A percentile compares a stretch with the other conserved stretches of the same genome.
Evolutionary conservation across 169 alveolate species (phyloP).

Genomic region (Blepharisma undulans): DNA sequence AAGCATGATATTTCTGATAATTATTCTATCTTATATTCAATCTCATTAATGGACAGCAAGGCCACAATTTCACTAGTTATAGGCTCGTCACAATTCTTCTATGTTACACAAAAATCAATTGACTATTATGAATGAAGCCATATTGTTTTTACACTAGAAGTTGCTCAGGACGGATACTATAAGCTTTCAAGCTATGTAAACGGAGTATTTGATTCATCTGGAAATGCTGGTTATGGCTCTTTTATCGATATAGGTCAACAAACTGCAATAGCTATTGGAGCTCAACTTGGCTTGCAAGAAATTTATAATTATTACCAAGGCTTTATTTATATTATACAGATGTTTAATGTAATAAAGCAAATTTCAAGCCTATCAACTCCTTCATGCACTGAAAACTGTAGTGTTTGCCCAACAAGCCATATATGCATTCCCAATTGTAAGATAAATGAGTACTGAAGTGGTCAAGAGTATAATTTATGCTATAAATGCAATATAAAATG

Average conservation of each 20-base stretch:
- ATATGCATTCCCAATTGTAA: neutral
- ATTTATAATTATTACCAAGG: neutral
- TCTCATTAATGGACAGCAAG: neutral
- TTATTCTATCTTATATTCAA: neutral
- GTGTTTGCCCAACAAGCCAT: neutral
- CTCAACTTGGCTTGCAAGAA: neutral
- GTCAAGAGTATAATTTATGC: neutral
- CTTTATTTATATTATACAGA: neutral
- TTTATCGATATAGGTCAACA: neutral
- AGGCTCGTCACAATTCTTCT: neutral
- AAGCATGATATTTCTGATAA: neutral
- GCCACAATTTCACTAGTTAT: neutral
- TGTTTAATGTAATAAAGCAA: neutral
- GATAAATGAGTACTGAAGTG: neutral
- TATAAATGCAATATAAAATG: neutral
- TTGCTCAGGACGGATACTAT: neutral
- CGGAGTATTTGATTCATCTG: neutral
- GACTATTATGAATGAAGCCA: neutral
- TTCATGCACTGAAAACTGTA: neutral
- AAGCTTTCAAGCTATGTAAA: neutral
- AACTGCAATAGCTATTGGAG: neutral
- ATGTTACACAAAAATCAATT: neutral
- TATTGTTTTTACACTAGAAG: neutral
- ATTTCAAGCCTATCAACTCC: neutral
- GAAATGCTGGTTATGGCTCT: neutral